phyloP scores from a whole-genome alignment of 768 basidiomycete genomes.

The Melanogaster broomeanus region DNA sequence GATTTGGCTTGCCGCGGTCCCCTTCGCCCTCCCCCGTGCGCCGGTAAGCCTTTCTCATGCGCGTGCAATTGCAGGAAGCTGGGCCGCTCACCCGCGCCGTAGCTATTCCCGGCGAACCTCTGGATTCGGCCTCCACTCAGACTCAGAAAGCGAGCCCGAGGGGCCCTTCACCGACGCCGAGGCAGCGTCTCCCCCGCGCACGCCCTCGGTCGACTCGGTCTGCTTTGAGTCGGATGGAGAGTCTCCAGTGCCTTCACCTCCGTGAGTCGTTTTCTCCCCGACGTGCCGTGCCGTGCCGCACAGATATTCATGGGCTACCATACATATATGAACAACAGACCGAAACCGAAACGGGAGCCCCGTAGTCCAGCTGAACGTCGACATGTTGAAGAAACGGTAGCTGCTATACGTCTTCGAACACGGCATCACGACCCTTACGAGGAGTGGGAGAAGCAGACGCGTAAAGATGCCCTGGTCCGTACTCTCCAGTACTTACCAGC shows the following conservation, averaged over 20 bases:
- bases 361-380: conserved; percentile 33
- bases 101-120: conserved; percentile 40
- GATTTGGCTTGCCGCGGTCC: conserved; percentile 55
- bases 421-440: conserved; percentile 49
- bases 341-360: conserved; percentile 21
- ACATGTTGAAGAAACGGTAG: conserved; percentile 45
- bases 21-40: conserved; percentile 50
- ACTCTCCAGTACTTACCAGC: neutral
- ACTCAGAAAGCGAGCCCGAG: conserved; percentile 41
- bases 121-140: conserved; percentile 56
- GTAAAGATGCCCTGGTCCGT: conserved; percentile 48
- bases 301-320: neutral
- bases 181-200: conserved; percentile 20
- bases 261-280: conserved; percentile 33
- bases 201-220: conserved; percentile 40
- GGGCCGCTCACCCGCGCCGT: neutral
- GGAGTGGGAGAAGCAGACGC: conserved; percentile 51
- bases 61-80: neutral
- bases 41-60: conserved; percentile 30
- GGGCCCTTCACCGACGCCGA: conserved; percentile 41
- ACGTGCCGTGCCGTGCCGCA: neutral
- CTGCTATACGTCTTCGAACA: conserved; percentile 45
- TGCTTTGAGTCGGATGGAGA: conserved; percentile 47
- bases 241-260: conserved; percentile 28
- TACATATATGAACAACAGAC: conserved; percentile 2